Conservation (phyloP, 225 moss, liverwort and hornwort genomes). For the Thuidium tamariscinum region DNA sequence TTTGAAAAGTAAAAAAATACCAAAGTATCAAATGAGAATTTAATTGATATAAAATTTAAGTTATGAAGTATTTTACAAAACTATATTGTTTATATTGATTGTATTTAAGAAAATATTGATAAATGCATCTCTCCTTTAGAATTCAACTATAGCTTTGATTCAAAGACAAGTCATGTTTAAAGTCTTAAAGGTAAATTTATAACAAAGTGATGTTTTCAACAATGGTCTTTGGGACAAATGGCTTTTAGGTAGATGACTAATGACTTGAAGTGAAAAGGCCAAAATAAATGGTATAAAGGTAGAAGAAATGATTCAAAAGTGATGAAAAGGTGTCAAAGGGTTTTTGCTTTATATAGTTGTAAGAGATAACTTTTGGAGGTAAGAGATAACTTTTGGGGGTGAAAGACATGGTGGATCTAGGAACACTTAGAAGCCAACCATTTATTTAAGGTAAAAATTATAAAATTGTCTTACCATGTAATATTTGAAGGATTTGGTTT, state of each 20-base stretch:
- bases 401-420: background rate
- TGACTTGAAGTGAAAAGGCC: background rate
- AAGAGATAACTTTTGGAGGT: background rate
- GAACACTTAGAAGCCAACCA: fast-evolving
- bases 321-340: background rate
- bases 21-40: background rate
- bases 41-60: background rate
- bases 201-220: fast-evolving
- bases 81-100: too few species aligned
- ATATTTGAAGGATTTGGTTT: background rate
- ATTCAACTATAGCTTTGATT: background rate
- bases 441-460: background rate
- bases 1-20: background rate
- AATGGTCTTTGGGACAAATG: background rate
- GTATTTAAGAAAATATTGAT: too few species aligned
- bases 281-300: background rate
- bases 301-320: background rate
- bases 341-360: fast-evolving
- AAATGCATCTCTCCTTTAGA: background rate
- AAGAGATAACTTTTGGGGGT: fast-evolving
- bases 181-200: background rate
- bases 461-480: background rate
- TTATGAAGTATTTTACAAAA: background rate
- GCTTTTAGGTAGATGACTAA: background rate
- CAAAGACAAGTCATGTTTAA: background rate